phyloP scores from a whole-genome alignment of 257 asterid species.

The Solanum chiquidenum region DNA sequence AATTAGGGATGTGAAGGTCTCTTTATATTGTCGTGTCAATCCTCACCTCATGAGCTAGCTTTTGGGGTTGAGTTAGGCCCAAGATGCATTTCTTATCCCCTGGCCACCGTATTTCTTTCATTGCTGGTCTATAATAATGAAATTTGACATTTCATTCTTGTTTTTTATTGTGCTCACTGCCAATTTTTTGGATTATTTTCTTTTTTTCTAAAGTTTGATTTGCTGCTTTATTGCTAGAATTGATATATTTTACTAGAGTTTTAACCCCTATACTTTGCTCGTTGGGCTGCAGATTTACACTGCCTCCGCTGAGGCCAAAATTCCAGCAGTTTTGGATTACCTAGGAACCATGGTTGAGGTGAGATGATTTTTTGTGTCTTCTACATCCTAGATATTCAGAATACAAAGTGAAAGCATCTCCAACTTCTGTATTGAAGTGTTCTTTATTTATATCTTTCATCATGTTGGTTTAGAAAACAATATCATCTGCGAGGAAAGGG shows the following conservation, averaged over 20 bases:
- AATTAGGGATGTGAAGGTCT: no score
- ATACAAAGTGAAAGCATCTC: neutral
- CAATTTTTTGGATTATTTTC: neutral
- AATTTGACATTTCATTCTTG: neutral
- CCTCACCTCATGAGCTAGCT: no score
- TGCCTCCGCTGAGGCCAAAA: slow-evolving; percentile 80
- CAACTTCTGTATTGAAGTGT: neutral
- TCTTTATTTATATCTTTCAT: neutral
- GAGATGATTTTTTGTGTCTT: slow-evolving; percentile 4
- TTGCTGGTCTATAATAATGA: neutral
- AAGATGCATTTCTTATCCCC: no score
- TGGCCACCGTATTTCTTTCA: no score
- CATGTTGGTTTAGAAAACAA: neutral
- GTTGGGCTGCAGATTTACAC: slow-evolving; percentile 49
- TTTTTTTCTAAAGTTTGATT: neutral
- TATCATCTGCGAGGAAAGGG: neutral
- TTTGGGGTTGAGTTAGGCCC: no score
- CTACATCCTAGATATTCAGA: neutral
- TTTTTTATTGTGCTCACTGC: neutral
- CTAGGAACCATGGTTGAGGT: slow-evolving; percentile 84
- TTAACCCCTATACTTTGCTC: neutral
- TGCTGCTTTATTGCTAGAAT: neutral
- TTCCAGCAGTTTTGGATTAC: slow-evolving; percentile 89
- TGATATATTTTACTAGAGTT: neutral
- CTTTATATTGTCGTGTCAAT: no score